Base-by-base conservation (phyloP, 257 asterid genomes). In the Ehretia macrophylla region DNA sequence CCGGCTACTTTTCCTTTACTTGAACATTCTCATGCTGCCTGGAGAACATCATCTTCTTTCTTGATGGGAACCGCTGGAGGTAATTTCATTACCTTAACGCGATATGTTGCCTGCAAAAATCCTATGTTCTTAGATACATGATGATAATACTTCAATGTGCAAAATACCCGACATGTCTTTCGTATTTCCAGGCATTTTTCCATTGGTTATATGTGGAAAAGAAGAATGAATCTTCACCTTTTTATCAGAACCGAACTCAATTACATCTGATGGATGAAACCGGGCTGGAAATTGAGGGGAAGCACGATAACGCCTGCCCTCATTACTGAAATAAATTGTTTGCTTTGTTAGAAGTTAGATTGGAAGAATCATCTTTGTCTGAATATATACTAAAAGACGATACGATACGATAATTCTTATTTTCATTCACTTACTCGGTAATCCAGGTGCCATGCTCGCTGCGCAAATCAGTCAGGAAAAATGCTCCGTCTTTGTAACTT, bases 371-470 rank as follows among this genome's bases (percentile, higher is more conserved):
- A 32, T 14, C 12, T 8, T 21, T 9, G n/a, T 37, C 14, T 18
- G 32, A 58, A 17, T 23, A 48, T 1, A 37, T 18, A 35, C 13
- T 14, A 16, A 9, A 1, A 37, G 32, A 23, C 0, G 13, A 40
- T 2, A 11, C 0, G 13, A 40, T 2, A 11, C 9, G 32, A 23
- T 40, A 32, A 32, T 1, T 49, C n/a, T 35, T 37, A 0, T 38
- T 57, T 18, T 62, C 17, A 39, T 11, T 1, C 14, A 51, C 91
- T 65, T 82, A 85, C 98, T 85, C 88, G 14, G 81, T 51, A 55
- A 90, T 76, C 95, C 91, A 85, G 40, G 98, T 87, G 55, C 98
- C 98, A 55, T 85, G 71, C 67, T 85, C 87, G 32, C 96, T 87
- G 63, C 68, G 77, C 61, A 91, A 79, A 75, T 91, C 98, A 19